Conservation (phyloP, 2,329 filamentous ascomycete genomes). For the Aspergillus clavatus region DNA sequence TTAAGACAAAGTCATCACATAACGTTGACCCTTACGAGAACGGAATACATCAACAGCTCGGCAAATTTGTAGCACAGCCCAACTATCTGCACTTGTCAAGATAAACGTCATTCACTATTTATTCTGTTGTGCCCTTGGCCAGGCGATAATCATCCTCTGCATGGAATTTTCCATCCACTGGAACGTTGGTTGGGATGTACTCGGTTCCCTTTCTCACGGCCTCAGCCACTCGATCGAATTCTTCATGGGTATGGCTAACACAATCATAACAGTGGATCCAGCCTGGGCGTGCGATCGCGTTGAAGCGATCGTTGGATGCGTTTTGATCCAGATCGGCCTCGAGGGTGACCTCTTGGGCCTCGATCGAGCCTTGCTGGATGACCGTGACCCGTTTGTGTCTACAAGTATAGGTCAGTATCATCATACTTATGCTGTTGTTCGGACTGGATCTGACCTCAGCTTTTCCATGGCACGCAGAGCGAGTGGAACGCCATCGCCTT, state of each 20-base stretch:
- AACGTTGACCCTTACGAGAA: too few relatives aligned
- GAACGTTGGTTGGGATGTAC: neutral
- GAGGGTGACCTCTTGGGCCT: neutral
- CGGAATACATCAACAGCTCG: too few relatives aligned
- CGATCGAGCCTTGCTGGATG: slow-evolving; percentile 4
- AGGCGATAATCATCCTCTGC: too few relatives aligned
- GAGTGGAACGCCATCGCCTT: slow-evolving; percentile 12
- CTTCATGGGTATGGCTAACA: neutral
- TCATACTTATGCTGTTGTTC: neutral
- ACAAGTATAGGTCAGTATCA: neutral
- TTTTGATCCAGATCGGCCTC: neutral
- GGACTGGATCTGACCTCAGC: slow-evolving; percentile 9
- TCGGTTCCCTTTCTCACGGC: neutral
- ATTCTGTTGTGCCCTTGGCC: too few relatives aligned
- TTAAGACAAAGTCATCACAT: too few relatives aligned
- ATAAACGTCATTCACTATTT: too few relatives aligned
- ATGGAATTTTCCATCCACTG: neutral
- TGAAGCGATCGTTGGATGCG: neutral
- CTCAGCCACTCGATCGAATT: neutral
- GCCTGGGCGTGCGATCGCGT: neutral
- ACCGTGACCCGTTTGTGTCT: slow-evolving; percentile 15
- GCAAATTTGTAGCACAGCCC: too few relatives aligned
- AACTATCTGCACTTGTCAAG: too few relatives aligned
- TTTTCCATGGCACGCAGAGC: slow-evolving; percentile 13
- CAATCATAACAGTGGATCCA: neutral